Evolutionary conservation across 176 grass and related monocot species (phyloP).

Genomic region (Pharus latifolius): DNA sequence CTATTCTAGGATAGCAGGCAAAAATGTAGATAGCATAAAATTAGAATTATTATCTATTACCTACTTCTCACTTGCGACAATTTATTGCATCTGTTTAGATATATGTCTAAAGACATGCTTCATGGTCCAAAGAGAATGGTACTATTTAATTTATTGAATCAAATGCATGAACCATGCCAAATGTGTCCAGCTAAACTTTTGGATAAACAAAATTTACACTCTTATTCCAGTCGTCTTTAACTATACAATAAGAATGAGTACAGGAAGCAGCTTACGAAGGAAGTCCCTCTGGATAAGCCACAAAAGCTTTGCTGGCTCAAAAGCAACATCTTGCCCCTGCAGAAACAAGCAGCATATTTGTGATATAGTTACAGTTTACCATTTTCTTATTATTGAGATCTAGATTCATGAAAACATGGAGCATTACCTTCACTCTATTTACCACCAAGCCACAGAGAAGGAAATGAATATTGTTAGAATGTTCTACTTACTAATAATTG

Average conservation of each 20-base stretch:
- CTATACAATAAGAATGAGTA: neutral
- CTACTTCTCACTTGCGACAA: neutral
- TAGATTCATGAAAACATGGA: neutral
- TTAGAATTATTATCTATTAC: neutral
- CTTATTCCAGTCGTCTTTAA: neutral
- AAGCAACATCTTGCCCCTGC: conserved; percentile 88
- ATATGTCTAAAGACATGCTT: neutral
- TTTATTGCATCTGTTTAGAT: neutral
- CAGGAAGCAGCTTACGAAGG: conserved; percentile 51
- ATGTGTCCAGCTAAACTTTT: too few species aligned
- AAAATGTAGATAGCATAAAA: neutral
- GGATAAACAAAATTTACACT: neutral
- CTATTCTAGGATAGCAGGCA: neutral
- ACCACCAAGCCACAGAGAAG: conserved; percentile 6
- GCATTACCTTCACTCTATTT: conserved; percentile 88
- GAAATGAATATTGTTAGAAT: conserved; percentile 32
- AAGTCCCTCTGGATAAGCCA: conserved; percentile 98
- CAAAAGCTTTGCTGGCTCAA: conserved; percentile 94
- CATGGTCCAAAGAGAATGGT: neutral
- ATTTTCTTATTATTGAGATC: neutral
- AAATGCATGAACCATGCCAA: too few species aligned
- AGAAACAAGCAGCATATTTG: neutral
- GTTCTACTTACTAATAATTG: neutral
- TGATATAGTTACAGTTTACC: neutral
- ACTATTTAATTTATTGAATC: too few species aligned